A percentile compares a stretch with the other conserved stretches of the same genome.
phyloP scores from a whole-genome alignment of 768 basidiomycete species.

The Jaapia argillacea region DNA sequence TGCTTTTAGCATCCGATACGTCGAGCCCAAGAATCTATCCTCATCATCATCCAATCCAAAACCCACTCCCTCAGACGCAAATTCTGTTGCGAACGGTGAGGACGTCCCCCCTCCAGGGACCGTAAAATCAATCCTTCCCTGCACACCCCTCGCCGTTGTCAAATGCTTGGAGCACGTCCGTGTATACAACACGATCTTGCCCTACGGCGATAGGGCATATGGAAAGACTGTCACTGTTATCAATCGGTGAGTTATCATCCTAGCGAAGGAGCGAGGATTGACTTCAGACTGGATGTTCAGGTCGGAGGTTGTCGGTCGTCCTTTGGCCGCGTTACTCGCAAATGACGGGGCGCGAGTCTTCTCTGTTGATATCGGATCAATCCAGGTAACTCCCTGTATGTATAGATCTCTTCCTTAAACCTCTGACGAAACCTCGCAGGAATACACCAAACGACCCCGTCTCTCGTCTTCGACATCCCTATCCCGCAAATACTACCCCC shows the following conservation, averaged over 20 bases:
- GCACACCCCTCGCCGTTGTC: conserved; percentile 94
- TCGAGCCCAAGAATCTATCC: conserved; percentile 65
- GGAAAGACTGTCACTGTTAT: conserved; percentile 91
- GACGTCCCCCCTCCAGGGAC: conserved; percentile 73
- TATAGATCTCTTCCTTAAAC: conserved; percentile 4
- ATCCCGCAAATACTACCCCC: conserved; percentile 63
- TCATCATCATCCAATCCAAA: conserved; percentile 30
- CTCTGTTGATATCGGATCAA: conserved; percentile 91
- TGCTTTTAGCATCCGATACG: conserved; percentile 79
- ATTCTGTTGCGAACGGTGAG: too few relatives aligned
- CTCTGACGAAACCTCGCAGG: conserved; percentile 25
- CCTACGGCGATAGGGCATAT: conserved; percentile 92
- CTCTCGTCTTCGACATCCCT: conserved; percentile 22
- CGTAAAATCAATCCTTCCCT: conserved; percentile 95
- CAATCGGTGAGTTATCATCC: conserved; percentile 60
- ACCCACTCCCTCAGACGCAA: conserved; percentile 17
- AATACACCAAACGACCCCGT: conserved; percentile 87
- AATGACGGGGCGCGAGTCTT: conserved; percentile 97
- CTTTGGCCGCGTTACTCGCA: conserved; percentile 88
- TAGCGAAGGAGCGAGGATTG: conserved; percentile 3
- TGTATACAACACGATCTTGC: conserved; percentile 87
- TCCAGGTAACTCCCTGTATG: too few relatives aligned
- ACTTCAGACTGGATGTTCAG: too few relatives aligned
- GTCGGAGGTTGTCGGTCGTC: conserved; percentile 95
- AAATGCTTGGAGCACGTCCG: conserved; percentile 87